Conservation (phyloP, 768 basidiomycete genomes). For the Termitomyces sp. region DNA sequence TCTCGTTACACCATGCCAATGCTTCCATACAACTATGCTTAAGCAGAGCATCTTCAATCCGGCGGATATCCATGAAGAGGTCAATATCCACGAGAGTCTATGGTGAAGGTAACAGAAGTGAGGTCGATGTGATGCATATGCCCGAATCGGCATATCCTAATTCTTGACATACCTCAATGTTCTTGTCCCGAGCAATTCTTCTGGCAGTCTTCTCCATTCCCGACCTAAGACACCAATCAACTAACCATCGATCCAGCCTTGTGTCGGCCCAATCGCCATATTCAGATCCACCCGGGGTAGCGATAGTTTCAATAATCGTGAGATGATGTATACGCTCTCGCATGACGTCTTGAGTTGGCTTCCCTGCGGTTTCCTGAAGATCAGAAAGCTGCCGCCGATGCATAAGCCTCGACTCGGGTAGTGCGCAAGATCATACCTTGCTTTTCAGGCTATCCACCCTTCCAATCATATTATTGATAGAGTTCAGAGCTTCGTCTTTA, state of each 20-base stretch:
- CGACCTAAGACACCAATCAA: constrained; percentile 86
- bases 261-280: constrained; percentile 77
- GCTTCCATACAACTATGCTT: constrained; percentile 84
- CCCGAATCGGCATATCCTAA: not conserved
- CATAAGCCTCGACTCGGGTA: constrained; percentile 2
- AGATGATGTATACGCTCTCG: constrained; percentile 74
- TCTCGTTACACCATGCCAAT: constrained; percentile 94
- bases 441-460: constrained; percentile 79
- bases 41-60: constrained; percentile 79
- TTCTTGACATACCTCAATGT: constrained; percentile 63
- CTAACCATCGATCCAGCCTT: constrained; percentile 83
- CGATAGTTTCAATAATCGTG: constrained; percentile 56
- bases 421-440: constrained; percentile 56
- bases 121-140: not conserved
- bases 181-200: constrained; percentile 69
- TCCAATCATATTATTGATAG: constrained; percentile 74
- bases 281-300: constrained; percentile 48
- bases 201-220: constrained; percentile 78
- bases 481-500: constrained; percentile 51
- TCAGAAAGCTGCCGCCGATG: constrained; percentile 37
- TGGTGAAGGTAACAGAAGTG: not conserved
- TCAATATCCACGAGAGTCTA: constrained; percentile 90
- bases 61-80: constrained; percentile 83
- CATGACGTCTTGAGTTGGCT: constrained; percentile 69
- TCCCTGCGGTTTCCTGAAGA: constrained; percentile 44